Evolutionary conservation across 306 rosid genomes (phyloP).

Genomic region (Cicer judaicum): DNA sequence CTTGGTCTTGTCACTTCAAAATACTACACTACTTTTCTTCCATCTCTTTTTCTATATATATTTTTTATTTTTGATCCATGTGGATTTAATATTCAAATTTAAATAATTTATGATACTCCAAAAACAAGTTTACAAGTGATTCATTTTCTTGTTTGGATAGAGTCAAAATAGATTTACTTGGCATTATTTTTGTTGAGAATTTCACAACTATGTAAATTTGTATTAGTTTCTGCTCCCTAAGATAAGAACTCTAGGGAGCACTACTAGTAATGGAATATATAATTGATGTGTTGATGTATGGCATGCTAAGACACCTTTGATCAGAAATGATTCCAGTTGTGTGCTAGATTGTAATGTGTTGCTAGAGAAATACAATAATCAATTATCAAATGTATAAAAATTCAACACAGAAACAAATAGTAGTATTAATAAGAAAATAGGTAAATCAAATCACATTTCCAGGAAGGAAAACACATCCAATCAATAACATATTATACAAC

Average conservation of each 20-base stretch:
- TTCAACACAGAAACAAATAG: conserved; percentile 18
- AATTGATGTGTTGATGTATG: too few species aligned
- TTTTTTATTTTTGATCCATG: background rate
- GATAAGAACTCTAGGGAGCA: too few species aligned
- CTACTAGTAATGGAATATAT: too few species aligned
- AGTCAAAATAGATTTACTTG: background rate
- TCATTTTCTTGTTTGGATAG: background rate
- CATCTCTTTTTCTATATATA: background rate
- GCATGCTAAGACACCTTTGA: too few species aligned
- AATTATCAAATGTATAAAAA: background rate
- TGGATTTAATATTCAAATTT: background rate
- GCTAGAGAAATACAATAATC: too few species aligned
- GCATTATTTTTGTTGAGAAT: background rate
- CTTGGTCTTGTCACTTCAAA: conserved; percentile 30
- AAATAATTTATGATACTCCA: too few species aligned
- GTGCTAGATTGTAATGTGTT: too few species aligned
- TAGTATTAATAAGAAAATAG: conserved; percentile 13
- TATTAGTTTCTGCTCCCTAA: too few species aligned
- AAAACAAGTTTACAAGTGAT: too few species aligned
- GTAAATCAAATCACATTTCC: conserved; percentile 35
- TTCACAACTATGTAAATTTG: background rate
- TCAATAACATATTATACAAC: conserved; percentile 33
- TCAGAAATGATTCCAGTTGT: too few species aligned
- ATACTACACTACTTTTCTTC: background rate
- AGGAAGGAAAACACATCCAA: conserved; percentile 39